These are phyloP conservation scores for Pythium rishiriense DNA, from an alignment of 352 stramenopile species.

Conservation along the genomic window DNA sequence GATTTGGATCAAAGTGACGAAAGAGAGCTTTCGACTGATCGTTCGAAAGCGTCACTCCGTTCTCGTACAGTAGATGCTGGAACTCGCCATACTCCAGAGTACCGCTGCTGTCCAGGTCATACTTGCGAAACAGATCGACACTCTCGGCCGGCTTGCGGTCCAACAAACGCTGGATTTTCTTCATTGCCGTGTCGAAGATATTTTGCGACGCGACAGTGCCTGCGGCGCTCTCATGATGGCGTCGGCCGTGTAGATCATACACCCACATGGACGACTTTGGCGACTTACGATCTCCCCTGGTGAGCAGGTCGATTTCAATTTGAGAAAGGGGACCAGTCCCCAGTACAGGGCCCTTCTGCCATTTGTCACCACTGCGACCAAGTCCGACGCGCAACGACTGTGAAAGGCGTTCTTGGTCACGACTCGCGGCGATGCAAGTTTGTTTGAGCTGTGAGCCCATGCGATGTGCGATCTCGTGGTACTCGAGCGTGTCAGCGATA, in stretches of 20 bases:
- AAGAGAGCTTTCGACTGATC: constrained; percentile 52
- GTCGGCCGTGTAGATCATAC: constrained; percentile 68
- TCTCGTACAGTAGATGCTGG: constrained; percentile 31
- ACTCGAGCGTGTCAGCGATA: constrained; percentile 57
- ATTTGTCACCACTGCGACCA: constrained; percentile 33
- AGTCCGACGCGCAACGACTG: constrained; percentile 33
- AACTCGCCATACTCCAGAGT: constrained; percentile 54
- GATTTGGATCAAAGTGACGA: constrained; percentile 45
- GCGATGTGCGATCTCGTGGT: constrained; percentile 39
- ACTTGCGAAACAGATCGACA: constrained; percentile 45
- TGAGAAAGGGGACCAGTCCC: constrained; percentile 48
- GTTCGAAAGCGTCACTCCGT: constrained; percentile 32
- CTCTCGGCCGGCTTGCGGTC: constrained; percentile 13
- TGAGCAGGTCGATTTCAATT: constrained; percentile 40
- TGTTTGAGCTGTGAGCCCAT: constrained; percentile 47
- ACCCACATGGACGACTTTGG: constrained; percentile 25
- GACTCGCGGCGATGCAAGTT: constrained; percentile 38
- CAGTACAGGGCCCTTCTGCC: constrained; percentile 36
- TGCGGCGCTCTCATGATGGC: constrained; percentile 34
- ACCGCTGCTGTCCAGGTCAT: constrained; percentile 49
- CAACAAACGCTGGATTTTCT: constrained; percentile 51
- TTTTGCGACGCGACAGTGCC: constrained; percentile 29
- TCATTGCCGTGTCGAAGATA: constrained; percentile 49
- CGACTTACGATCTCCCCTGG: background rate
- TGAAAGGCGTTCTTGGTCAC: constrained; percentile 46